Percentiles rank a stretch among this genome's conserved stretches.
phyloP scores from a whole-genome alignment of 2,329 filamentous ascomycete species.

The Venturiaceae sp. region DNA sequence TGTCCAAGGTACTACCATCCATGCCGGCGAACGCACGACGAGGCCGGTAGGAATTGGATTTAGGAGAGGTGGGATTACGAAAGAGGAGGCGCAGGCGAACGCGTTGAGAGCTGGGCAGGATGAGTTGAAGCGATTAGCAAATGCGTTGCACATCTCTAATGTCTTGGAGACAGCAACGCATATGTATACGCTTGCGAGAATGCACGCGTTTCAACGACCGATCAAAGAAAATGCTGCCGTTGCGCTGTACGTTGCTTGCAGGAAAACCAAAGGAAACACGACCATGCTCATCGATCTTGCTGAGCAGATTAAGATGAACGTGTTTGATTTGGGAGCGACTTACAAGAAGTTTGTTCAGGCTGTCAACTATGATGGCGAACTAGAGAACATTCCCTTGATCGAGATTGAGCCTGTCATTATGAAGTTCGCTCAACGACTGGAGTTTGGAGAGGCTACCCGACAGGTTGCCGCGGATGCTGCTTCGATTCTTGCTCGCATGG shows the following conservation, averaged over 20 bases:
- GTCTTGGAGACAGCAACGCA: not conserved
- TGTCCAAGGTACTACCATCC: conserved; percentile 83
- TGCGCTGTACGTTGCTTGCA: conserved; percentile 81
- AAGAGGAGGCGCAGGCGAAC: conserved; percentile 53
- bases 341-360: conserved; percentile 73
- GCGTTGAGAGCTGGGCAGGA: conserved; percentile 27
- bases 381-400: conserved; percentile 41
- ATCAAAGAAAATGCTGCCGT: conserved; percentile 51
- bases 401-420: conserved; percentile 85
- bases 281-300: conserved; percentile 94
- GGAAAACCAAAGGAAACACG: conserved; percentile 67
- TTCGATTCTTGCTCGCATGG: conserved; percentile 84
- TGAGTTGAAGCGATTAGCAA: conserved; percentile 35
- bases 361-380: conserved; percentile 52
- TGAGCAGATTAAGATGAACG: conserved; percentile 71
- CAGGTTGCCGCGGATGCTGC: conserved; percentile 84
- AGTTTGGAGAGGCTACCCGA: conserved; percentile 74
- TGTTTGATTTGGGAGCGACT: conserved; percentile 82
- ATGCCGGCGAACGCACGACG: conserved; percentile 73
- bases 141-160: conserved; percentile 1
- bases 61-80: conserved; percentile 36
- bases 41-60: conserved; percentile 46
- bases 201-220: conserved; percentile 7
- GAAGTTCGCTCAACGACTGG: conserved; percentile 82
- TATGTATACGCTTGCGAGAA: conserved; percentile 3